Percentiles rank a stretch among this genome's conserved stretches.
phyloP scores from a whole-genome alignment of 352 stramenopile species.

The Plasmopara viticola region DNA sequence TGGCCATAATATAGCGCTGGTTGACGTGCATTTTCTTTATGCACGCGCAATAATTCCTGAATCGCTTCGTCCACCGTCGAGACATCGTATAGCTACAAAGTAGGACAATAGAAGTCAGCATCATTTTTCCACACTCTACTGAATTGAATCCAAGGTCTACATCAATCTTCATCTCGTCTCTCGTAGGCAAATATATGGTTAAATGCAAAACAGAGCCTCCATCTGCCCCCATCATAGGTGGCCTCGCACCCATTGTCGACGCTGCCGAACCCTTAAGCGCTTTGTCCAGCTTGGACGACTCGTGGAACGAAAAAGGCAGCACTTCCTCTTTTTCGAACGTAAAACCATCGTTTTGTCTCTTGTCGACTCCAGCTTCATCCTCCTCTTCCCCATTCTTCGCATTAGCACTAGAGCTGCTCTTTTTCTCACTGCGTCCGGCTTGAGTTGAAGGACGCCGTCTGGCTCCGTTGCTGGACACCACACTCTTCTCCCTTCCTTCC shows the following conservation, averaged over 20 bases:
- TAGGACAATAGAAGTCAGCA: slow-evolving; percentile 4
- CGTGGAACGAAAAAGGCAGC: slow-evolving; percentile 50
- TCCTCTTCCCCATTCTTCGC: slow-evolving; percentile 16
- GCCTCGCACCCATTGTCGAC: slow-evolving; percentile 42
- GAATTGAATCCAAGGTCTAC: slow-evolving; percentile 22
- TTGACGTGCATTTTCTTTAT: slow-evolving; percentile 57
- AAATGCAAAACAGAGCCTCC: slow-evolving; percentile 70
- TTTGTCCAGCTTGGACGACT: slow-evolving; percentile 72
- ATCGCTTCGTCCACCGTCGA: slow-evolving; percentile 86
- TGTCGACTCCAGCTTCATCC: slow-evolving; percentile 6
- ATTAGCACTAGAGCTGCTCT: slow-evolving; percentile 12
- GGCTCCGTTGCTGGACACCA: slow-evolving; percentile 12
- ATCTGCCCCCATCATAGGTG: slow-evolving; percentile 48
- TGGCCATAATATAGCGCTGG: slow-evolving; percentile 80
- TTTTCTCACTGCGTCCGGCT: slow-evolving; percentile 19
- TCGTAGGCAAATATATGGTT: slow-evolving; percentile 81
- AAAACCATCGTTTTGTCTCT: slow-evolving; percentile 42
- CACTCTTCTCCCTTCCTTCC: slow-evolving; percentile 23
- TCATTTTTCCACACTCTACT: background rate
- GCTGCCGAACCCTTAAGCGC: slow-evolving; percentile 53
- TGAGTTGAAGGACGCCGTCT: slow-evolving; percentile 27
- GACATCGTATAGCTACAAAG: slow-evolving; percentile 69
- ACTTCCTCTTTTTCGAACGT: slow-evolving; percentile 67
- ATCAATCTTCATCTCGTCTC: slow-evolving; percentile 85
- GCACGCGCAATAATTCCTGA: slow-evolving; percentile 68